phyloP scores from a whole-genome alignment of 2,329 filamentous ascomycete genomes.

The Exserohilum turcica region DNA sequence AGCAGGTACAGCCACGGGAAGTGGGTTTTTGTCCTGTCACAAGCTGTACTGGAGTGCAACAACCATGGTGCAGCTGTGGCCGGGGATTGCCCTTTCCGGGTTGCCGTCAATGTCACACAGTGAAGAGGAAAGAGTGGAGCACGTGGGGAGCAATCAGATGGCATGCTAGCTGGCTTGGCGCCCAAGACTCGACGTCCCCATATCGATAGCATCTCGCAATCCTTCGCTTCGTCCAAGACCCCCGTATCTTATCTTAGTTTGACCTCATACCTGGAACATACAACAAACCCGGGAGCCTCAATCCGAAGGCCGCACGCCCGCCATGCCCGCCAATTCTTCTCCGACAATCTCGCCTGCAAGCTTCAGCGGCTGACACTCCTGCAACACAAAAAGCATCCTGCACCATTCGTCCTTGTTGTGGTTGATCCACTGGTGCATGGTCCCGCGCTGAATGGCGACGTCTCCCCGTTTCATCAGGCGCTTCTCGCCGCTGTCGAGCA shows the following conservation, averaged over 20 bases:
- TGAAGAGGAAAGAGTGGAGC: slow-evolving; percentile 13
- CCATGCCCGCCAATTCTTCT: slow-evolving; percentile 45
- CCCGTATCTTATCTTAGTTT: neutral
- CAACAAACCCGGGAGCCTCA: slow-evolving; percentile 13
- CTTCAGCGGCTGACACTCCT: slow-evolving; percentile 43
- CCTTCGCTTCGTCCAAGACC: neutral
- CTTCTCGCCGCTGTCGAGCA: slow-evolving; percentile 49
- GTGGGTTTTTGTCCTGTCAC: slow-evolving; percentile 14
- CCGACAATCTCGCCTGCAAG: slow-evolving; percentile 39
- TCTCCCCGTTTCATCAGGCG: slow-evolving; percentile 46
- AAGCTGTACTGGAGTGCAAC: neutral
- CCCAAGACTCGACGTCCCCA: slow-evolving; percentile 3
- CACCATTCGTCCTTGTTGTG: slow-evolving; percentile 40
- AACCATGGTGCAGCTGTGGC: neutral
- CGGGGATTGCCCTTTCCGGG: slow-evolving; percentile 7
- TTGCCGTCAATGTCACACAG: neutral
- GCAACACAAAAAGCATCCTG: slow-evolving; percentile 47
- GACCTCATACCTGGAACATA: too few species aligned
- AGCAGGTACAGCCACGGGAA: neutral
- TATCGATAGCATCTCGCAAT: neutral
- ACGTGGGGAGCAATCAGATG: slow-evolving; percentile 19
- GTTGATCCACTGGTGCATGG: slow-evolving; percentile 50
- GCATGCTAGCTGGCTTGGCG: slow-evolving; percentile 28
- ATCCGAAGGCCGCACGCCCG: slow-evolving; percentile 44
- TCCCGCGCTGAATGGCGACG: slow-evolving; percentile 47